Base-by-base conservation (phyloP, 768 basidiomycete species). In the Kwoniella dendrophila region DNA sequence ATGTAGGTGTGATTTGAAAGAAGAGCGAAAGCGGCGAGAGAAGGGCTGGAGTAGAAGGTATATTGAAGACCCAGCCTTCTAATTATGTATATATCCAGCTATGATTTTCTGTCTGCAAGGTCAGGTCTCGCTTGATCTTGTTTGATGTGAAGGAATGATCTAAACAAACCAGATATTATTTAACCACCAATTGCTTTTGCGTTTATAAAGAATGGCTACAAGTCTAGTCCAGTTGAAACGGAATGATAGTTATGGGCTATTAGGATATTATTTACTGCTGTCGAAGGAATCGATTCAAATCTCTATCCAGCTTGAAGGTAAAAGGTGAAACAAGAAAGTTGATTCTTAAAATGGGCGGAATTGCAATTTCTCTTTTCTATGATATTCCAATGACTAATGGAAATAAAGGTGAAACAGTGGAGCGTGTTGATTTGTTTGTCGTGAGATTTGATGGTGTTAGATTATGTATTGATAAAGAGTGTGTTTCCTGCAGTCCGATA, bases 171-270 rank as follows among this genome's bases (percentile, higher is more conserved):
- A 22, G 22, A 47, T 16, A 24, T n/a, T n/a, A n/a, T n/a, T n/a
- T n/a, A n/a, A n/a, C n/a, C n/a, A n/a, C n/a, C n/a, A n/a, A n/a
- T n/a, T n/a, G n/a, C n/a, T n/a, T n/a, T n/a, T n/a, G n/a, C n/a
- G n/a, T n/a, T n/a, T n/a, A n/a, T n/a, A n/a, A n/a, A n/a, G 26
- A 22, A 53, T 48, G 52, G 60, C 52, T 62, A 41, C 45, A 38
- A 22, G 44, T 44, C 52, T 54, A 30, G 59, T 16, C 59, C 41
- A 38, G 59, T 61, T 16, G 59, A 29, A 41, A 34, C 7, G 44
- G 14, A 52, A 11, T 26, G 22, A 2, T 1, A 3, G 22, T 47
- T 8, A 18, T 16, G 20, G 44, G 16, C n/a, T n/a, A n/a, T n/a
- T n/a, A n/a, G n/a, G n/a, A n/a, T n/a, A n/a, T n/a, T n/a, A n/a